Percentiles rank a stretch among this genome's conserved stretches.
Evolutionary conservation across 1,139 yeast species (phyloP).

Genomic region (Pichia sp.): DNA sequence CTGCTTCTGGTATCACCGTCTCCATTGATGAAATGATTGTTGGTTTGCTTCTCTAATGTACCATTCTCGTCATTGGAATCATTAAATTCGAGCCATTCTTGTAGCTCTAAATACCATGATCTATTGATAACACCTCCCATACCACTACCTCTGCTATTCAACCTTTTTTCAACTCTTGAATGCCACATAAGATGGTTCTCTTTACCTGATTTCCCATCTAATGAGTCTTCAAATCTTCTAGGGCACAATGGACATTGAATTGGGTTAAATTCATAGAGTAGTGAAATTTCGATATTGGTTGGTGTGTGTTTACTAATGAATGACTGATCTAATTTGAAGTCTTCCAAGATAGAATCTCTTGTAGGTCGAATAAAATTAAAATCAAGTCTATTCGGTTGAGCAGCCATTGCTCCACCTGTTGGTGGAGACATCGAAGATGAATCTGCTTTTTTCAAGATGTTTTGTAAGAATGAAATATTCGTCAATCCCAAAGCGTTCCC

Average conservation of each 20-base stretch:
- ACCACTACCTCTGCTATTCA: constrained; percentile 40
- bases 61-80: constrained; percentile 36
- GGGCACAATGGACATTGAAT: constrained; percentile 89
- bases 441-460: constrained; percentile 17
- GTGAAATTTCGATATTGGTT: constrained; percentile 22
- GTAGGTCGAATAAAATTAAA: constrained; percentile 16
- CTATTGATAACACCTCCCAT: constrained; percentile 50
- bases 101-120: constrained; percentile 72
- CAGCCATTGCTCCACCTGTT: not conserved
- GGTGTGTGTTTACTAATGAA: constrained; percentile 33
- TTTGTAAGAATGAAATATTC: constrained; percentile 18
- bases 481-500: constrained; percentile 17
- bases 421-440: not conserved
- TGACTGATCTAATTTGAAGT: constrained; percentile 26
- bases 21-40: constrained; percentile 1
- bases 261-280: constrained; percentile 55
- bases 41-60: not conserved
- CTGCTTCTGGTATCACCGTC: not conserved
- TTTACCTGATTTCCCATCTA: constrained; percentile 44
- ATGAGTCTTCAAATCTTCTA: constrained; percentile 64
- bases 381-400: constrained; percentile 4
- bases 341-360: constrained; percentile 15
- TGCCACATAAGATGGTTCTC: constrained; percentile 91
- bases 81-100: constrained; percentile 66
- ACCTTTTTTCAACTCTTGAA: constrained; percentile 78